Conservation (phyloP, 192 early-diverging fungal species). For the Coemansia brasiliensis region DNA sequence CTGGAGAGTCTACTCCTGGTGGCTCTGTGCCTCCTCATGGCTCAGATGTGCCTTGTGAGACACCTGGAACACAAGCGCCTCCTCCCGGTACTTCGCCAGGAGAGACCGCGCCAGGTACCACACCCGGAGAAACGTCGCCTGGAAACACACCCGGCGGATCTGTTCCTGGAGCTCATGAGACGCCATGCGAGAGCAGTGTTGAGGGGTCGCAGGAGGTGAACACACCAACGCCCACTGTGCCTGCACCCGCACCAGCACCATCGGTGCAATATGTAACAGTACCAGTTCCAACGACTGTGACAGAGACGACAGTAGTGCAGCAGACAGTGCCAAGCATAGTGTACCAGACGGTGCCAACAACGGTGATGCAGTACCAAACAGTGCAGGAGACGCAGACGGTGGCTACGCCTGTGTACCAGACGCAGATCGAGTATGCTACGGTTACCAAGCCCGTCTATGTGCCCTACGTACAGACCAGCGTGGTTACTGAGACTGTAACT, state of each 20-base stretch:
- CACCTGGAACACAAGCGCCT: conserved; percentile 11
- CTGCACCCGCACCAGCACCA: conserved; percentile 6
- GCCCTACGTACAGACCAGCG: conserved; percentile 52
- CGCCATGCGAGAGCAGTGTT: conserved; percentile 7
- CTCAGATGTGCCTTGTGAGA: conserved; percentile 4
- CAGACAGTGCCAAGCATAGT: conserved; percentile 38
- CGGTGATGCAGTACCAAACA: conserved; percentile 28
- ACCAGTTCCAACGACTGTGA: conserved; percentile 25
- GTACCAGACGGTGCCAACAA: conserved; percentile 37
- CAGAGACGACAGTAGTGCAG: conserved; percentile 23
- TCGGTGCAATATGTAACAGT: conserved; percentile 24
- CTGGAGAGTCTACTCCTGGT: conserved; percentile 9
- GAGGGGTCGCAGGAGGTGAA: conserved; percentile 11
- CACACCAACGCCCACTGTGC: conserved; percentile 5
- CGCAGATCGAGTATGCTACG: conserved; percentile 41
- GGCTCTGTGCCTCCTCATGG: neutral
- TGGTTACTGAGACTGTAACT: conserved; percentile 25
- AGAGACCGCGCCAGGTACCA: neutral
- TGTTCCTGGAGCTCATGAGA: neutral
- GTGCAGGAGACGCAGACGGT: conserved; percentile 26
- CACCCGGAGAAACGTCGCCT: conserved; percentile 18
- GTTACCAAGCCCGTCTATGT: conserved; percentile 51
- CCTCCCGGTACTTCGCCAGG: conserved; percentile 7
- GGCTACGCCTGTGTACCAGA: conserved; percentile 27
- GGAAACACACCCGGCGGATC: conserved; percentile 11